Percentiles rank a stretch among this genome's conserved stretches.
These are phyloP conservation scores for Tolypocladium paradoxum DNA, from an alignment of 2,329 filamentous ascomycete genomes.

Conservation along the genomic window DNA sequence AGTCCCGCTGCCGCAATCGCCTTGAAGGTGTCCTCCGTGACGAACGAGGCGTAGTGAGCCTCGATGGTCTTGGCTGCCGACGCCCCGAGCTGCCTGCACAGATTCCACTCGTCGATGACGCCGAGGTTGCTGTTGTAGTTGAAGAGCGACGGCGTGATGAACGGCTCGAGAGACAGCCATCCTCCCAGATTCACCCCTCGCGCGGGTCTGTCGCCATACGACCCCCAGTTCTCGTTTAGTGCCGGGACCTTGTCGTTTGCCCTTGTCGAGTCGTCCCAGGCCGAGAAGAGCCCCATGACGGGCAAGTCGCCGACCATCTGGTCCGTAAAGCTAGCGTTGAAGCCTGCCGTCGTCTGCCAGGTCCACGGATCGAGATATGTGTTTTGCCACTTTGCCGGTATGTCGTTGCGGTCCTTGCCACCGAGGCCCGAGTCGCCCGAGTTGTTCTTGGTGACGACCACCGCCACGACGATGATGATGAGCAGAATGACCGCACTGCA, in stretches of 20 bases:
- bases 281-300: slow-evolving; percentile 75
- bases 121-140: slow-evolving; percentile 48
- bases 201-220: slow-evolving; percentile 69
- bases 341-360: slow-evolving; percentile 83
- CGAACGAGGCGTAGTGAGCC: slow-evolving; percentile 81
- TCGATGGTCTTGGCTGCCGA: slow-evolving; percentile 63
- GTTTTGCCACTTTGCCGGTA: slow-evolving; percentile 57
- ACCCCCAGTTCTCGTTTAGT: slow-evolving; percentile 62
- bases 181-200: slow-evolving; percentile 88
- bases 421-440: slow-evolving; percentile 26
- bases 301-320: slow-evolving; percentile 77
- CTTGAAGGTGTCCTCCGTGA: slow-evolving; percentile 72
- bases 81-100: slow-evolving; percentile 59
- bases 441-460: slow-evolving; percentile 55
- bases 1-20: slow-evolving; percentile 81
- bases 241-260: slow-evolving; percentile 74
- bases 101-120: slow-evolving; percentile 81
- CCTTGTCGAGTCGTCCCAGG: slow-evolving; percentile 73
- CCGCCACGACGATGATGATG: slow-evolving; percentile 57
- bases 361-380: slow-evolving; percentile 80
- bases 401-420: slow-evolving; percentile 41
- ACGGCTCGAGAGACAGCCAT: slow-evolving; percentile 89
- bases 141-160: slow-evolving; percentile 91
- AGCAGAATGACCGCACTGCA: slow-evolving; percentile 45
- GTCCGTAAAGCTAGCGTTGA: slow-evolving; percentile 90